Evolutionary conservation across 768 basidiomycete genomes (phyloP).

Genomic region (Boletus huronensis): DNA sequence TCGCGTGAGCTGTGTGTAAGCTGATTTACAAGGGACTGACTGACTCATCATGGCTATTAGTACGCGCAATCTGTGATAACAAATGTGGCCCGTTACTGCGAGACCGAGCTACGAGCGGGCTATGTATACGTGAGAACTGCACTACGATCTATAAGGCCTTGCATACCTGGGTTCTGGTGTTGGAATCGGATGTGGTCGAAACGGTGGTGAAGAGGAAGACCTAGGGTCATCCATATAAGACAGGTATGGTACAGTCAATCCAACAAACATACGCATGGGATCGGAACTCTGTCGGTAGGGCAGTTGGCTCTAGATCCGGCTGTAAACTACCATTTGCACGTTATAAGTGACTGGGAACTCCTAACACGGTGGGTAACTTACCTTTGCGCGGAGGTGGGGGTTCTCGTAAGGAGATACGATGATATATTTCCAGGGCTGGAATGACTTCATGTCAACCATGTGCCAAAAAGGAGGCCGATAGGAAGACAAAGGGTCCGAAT

Average conservation of each 20-base stretch:
- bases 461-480: neutral
- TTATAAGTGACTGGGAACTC: neutral
- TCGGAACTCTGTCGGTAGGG: slow-evolving; percentile 25
- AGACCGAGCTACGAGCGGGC: slow-evolving; percentile 22
- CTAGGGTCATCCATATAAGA: slow-evolving; percentile 10
- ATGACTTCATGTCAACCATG: slow-evolving; percentile 12
- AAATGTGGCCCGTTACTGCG: slow-evolving; percentile 18
- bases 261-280: slow-evolving; percentile 18
- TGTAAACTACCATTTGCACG: slow-evolving; percentile 1
- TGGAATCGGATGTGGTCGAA: slow-evolving; percentile 24
- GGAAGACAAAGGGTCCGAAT: neutral
- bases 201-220: slow-evolving; percentile 15
- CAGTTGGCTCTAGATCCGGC: slow-evolving; percentile 6
- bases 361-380: slow-evolving; percentile 10
- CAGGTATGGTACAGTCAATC: neutral
- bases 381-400: slow-evolving; percentile 13
- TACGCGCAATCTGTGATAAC: slow-evolving; percentile 1
- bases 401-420: slow-evolving; percentile 28
- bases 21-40: neutral
- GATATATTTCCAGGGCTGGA: slow-evolving; percentile 34
- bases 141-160: neutral
- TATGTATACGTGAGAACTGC: slow-evolving; percentile 11
- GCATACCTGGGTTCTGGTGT: slow-evolving; percentile 33
- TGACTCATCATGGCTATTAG: slow-evolving; percentile 11
- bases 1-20: slow-evolving; percentile 1